These are phyloP conservation scores for Viridothelium virens DNA, from an alignment of 495 filamentous ascomycete genomes.

Conservation along the genomic window DNA sequence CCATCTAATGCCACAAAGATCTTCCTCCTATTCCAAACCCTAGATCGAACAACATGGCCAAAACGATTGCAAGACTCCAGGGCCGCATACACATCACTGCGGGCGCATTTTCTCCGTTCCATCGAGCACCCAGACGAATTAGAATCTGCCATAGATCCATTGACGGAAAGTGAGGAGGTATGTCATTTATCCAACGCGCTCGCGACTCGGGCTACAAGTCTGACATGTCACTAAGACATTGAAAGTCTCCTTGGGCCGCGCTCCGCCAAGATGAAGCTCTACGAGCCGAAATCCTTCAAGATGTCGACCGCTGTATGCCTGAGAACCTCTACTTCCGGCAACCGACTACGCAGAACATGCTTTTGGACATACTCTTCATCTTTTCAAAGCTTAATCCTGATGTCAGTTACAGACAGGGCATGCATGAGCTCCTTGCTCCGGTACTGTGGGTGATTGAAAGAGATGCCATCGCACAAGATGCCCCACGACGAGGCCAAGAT, in stretches of 20 bases:
- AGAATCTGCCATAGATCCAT: conserved; percentile 66
- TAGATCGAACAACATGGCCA: conserved; percentile 61
- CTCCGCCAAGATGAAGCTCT: conserved; percentile 76
- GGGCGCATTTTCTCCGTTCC: conserved; percentile 65
- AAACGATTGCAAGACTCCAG: conserved; percentile 59
- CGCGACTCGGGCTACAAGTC: conserved; percentile 20
- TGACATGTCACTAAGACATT: conserved; percentile 40
- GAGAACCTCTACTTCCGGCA: conserved; percentile 87
- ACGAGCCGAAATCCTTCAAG: conserved; percentile 85
- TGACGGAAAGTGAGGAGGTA: conserved; percentile 80
- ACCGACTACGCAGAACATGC: conserved; percentile 65
- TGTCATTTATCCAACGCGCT: conserved; percentile 26
- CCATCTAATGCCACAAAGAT: conserved; percentile 41
- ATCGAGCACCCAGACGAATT: conserved; percentile 77
- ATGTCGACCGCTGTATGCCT: conserved; percentile 87
- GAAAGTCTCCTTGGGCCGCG: conserved; percentile 81
- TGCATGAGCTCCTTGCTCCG: conserved; percentile 92
- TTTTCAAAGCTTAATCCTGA: conserved; percentile 89
- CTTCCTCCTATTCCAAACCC: conserved; percentile 70
- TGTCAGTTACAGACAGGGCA: conserved; percentile 87
- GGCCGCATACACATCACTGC: conserved; percentile 61
- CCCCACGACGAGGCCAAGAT: conserved; percentile 22
- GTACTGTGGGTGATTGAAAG: conserved; percentile 80
- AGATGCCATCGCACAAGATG: conserved; percentile 54
- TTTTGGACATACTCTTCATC: conserved; percentile 84